Evolutionary conservation across 148 eudicot species (phyloP).

Genomic region (Cornus florida): DNA sequence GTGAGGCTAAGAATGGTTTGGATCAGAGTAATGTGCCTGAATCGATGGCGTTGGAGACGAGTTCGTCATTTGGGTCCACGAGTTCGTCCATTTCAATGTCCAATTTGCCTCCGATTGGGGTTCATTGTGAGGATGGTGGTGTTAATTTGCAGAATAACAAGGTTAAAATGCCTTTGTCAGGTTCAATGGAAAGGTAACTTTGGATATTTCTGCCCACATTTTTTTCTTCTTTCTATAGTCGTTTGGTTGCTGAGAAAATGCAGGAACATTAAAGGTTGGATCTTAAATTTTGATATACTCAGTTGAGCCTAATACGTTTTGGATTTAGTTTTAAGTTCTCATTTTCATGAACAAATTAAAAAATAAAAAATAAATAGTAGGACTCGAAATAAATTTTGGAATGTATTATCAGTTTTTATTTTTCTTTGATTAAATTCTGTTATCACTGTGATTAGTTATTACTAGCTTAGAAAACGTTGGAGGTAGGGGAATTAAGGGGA

Average conservation of each 20-base stretch:
- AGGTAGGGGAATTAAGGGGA: neutral
- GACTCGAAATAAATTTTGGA: no score
- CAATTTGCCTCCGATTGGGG: slow-evolving; percentile 51
- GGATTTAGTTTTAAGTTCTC: neutral
- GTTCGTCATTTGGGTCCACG: slow-evolving; percentile 69
- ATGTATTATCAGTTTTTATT: no score
- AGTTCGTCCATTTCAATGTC: slow-evolving; percentile 61
- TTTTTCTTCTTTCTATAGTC: neutral
- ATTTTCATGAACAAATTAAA: no score
- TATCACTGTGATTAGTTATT: no score
- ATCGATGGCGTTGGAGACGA: slow-evolving; percentile 62
- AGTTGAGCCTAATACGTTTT: neutral
- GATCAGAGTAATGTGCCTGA: slow-evolving; percentile 35
- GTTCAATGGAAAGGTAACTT: slow-evolving; percentile 63
- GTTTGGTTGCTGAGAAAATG: slow-evolving; percentile 1
- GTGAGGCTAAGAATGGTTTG: slow-evolving; percentile 20
- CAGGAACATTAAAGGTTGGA: neutral
- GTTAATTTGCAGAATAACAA: slow-evolving; percentile 34
- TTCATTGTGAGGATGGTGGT: slow-evolving; percentile 44
- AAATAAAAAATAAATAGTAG: no score
- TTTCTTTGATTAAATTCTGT: no score
- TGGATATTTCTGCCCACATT: neutral
- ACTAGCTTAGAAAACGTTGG: neutral
- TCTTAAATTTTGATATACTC: neutral
- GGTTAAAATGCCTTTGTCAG: slow-evolving; percentile 41